These are phyloP conservation scores for Triangularia setosa DNA, from an alignment of 2,329 filamentous ascomycete species.

Conservation along the genomic window DNA sequence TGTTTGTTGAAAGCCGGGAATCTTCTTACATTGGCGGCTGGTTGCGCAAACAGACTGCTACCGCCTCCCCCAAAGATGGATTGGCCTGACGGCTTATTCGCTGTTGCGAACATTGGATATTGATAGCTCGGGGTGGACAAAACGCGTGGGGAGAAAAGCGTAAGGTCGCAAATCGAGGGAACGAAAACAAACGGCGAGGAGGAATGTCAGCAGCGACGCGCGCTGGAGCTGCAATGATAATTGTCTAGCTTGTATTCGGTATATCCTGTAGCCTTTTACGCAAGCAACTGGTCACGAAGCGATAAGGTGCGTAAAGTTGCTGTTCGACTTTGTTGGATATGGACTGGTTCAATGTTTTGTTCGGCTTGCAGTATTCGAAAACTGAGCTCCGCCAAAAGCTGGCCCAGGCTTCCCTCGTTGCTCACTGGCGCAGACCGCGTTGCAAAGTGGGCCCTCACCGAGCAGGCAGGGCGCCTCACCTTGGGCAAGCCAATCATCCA, in stretches of 20 bases:
- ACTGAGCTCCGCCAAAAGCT: conserved; percentile 2
- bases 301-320: background rate
- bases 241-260: background rate
- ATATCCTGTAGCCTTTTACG: background rate
- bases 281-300: background rate
- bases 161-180: background rate
- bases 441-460: background rate
- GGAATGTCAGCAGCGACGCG: background rate
- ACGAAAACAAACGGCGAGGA: background rate
- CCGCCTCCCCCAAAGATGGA: conserved; percentile 27
- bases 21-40: conserved; percentile 21
- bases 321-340: background rate
- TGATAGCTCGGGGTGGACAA: conserved; percentile 8
- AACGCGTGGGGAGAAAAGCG: background rate
- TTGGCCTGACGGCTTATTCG: conserved; percentile 23
- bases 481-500: conserved; percentile 17
- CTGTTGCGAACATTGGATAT: conserved; percentile 18
- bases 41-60: conserved; percentile 25
- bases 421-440: background rate
- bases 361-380: background rate
- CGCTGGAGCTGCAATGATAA: background rate
- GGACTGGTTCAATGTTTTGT: background rate
- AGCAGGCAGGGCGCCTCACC: background rate
- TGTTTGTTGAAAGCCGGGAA: background rate
- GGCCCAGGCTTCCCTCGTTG: background rate